A percentile compares a stretch with the other conserved stretches of the same genome.
These are phyloP conservation scores for Phlebiopsis flavidoalba DNA, from an alignment of 768 basidiomycete species.

Conservation along the genomic window DNA sequence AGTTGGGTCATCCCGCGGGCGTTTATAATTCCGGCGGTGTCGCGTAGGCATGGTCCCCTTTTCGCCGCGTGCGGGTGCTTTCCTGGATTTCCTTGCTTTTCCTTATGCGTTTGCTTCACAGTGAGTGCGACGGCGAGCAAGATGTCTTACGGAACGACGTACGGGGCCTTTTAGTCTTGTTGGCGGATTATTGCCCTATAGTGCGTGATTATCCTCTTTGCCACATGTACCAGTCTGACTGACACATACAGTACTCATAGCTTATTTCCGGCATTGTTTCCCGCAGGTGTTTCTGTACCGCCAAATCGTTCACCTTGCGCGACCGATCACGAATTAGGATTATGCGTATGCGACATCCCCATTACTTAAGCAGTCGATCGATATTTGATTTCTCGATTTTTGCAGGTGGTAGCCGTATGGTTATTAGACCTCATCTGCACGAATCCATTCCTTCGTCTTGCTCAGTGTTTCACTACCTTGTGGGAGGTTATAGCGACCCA, in stretches of 20 bases:
- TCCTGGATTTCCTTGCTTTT: background rate
- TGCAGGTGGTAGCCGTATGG: slow-evolving; percentile 3
- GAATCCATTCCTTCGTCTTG: slow-evolving; percentile 10
- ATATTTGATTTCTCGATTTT: too few relatives aligned
- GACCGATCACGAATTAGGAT: slow-evolving; percentile 5
- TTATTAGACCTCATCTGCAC: slow-evolving; percentile 12
- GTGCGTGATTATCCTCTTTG: background rate
- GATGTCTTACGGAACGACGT: background rate
- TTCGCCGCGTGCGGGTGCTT: background rate
- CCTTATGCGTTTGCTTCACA: background rate
- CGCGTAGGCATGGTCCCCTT: background rate
- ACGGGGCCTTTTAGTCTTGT: slow-evolving; percentile 3
- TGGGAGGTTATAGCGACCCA: slow-evolving; percentile 1
- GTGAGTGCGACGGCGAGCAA: background rate
- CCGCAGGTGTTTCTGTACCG: slow-evolving; percentile 13
- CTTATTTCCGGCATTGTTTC: slow-evolving; percentile 14
- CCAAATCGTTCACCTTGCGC: background rate
- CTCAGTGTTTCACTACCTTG: slow-evolving; percentile 11
- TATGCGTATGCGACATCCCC: slow-evolving; percentile 7
- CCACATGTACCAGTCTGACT: background rate
- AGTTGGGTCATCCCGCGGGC: background rate
- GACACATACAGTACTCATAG: background rate
- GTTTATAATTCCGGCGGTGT: background rate
- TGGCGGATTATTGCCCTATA: slow-evolving; percentile 5
- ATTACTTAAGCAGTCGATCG: too few relatives aligned